Percentiles rank a stretch among this genome's conserved stretches.
Evolutionary conservation across 2,329 filamentous ascomycete species (phyloP).

Genomic region (Verticillium albo-atrum): DNA sequence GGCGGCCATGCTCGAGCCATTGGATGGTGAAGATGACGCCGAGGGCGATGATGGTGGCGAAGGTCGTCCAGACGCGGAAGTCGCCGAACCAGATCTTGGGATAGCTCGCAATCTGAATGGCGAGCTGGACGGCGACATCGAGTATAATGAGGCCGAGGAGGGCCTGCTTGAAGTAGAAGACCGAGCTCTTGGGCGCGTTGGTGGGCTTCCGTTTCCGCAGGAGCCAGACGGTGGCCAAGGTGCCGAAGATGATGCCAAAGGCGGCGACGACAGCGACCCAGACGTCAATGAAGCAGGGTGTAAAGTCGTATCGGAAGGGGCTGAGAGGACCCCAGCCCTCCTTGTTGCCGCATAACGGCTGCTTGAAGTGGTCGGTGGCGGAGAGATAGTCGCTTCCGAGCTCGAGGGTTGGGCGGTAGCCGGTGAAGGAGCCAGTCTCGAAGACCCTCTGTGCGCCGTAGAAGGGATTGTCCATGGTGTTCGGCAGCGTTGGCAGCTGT

Average conservation of each 20-base stretch:
- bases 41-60: conserved; percentile 67
- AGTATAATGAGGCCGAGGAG: conserved; percentile 64
- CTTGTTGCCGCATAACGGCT: conserved; percentile 79
- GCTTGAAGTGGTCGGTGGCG: conserved; percentile 42
- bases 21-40: conserved; percentile 73
- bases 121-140: conserved; percentile 67
- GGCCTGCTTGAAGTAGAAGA: conserved; percentile 90
- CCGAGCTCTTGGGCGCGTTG: conserved; percentile 75
- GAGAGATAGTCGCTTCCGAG: conserved; percentile 59
- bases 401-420: conserved; percentile 44
- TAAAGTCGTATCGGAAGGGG: conserved; percentile 84
- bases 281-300: conserved; percentile 93
- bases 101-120: conserved; percentile 68
- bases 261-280: conserved; percentile 75
- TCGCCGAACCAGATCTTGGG: conserved; percentile 70
- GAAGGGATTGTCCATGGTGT: conserved; percentile 10
- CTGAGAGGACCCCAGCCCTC: conserved; percentile 97
- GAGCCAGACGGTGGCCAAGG: conserved; percentile 75
- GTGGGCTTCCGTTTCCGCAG: conserved; percentile 62
- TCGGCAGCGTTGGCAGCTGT: conserved; percentile 5
- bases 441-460: conserved; percentile 35
- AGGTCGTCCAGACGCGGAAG: conserved; percentile 80
- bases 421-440: conserved; percentile 58
- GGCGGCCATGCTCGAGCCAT: conserved; percentile 80
- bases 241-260: conserved; percentile 75